Evolutionary conservation across 164 flowering plant species (phyloP), one percentile per base, ranked within the genome.

Genomic region (Echeveria elegans): DNA sequence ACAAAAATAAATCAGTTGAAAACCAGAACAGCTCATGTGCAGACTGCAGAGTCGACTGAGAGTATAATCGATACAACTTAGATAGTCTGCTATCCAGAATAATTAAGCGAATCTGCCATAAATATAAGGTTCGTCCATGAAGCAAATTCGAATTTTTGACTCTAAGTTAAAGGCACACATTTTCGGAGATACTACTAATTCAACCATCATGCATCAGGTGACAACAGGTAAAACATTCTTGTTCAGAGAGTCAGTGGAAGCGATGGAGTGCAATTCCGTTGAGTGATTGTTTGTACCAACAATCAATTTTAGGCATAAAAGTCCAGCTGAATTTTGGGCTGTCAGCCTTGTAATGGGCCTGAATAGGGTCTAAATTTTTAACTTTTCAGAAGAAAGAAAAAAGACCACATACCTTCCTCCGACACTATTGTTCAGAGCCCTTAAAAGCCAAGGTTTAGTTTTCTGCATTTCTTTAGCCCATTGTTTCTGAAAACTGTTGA

Each of bases 361-460:
- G n/a, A n/a, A n/a, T n/a, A n/a, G n/a, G n/a, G n/a, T n/a, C n/a
- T n/a, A n/a, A n/a, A n/a, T n/a, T n/a, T n/a, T n/a, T n/a, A n/a
- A n/a, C n/a, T n/a, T n/a, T n/a, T n/a, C n/a, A n/a, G n/a, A n/a
- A n/a, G n/a, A n/a, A n/a, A n/a, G n/a, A n/a, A n/a, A n/a, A n/a
- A n/a, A n/a, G n/a, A n/a, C 15, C 18, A 15, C 68, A 45, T 78
- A 89, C 97, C 96, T 88, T 79, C 88, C 88, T 11, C 99, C 99
- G 70, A 92, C 85, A 71, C 96, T 83, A 63, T 78, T 69, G 74
- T 86, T 75, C 67, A 95, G 77, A 64, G 97, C 97, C 79, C 99
- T 82, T 77, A 95, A 69, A 67, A 95, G 83, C 99, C 99, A 95
- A 66, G 99, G 99, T 68, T 80, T 95, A 41, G 89, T 81, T 73